Percentiles rank a stretch among this genome's conserved stretches.
phyloP scores from a whole-genome alignment of 2,329 filamentous ascomycete genomes.

The Colletotrichum aenigma region DNA sequence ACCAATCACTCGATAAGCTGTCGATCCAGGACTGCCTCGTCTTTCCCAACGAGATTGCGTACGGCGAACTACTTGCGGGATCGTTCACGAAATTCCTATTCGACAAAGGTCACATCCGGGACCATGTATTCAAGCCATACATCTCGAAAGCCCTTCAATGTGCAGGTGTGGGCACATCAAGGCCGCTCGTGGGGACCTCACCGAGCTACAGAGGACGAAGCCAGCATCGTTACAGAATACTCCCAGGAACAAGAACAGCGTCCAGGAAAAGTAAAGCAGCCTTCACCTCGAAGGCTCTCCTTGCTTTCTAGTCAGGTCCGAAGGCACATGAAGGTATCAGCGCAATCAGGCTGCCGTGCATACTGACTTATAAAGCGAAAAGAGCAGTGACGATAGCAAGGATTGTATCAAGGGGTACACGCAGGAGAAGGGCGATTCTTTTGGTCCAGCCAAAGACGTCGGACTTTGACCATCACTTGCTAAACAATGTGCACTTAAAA shows the following conservation, averaged over 20 bases:
- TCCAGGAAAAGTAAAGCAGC: not conserved
- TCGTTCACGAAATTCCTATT: not conserved
- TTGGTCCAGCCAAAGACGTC: not conserved
- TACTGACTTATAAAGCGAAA: not conserved
- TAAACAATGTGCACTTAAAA: not conserved
- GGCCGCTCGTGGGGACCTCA: not conserved
- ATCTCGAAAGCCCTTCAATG: not conserved
- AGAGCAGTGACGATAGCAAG: not conserved
- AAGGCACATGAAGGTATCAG: not conserved
- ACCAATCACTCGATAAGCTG: not conserved
- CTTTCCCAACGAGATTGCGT: not conserved
- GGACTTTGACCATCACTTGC: not conserved
- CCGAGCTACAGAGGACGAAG: not conserved
- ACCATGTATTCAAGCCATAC: not conserved
- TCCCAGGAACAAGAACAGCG: not conserved
- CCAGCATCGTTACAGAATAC: not conserved
- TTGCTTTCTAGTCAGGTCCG: not conserved
- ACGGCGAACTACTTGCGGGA: not conserved
- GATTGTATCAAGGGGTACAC: not conserved
- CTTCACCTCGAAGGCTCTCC: not conserved
- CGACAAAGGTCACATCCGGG: not conserved
- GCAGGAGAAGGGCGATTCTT: not conserved
- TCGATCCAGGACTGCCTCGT: not conserved
- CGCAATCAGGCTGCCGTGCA: not conserved
- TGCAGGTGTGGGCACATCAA: not conserved